Base-by-base conservation (phyloP, 2,329 filamentous ascomycete species). In the Aureobasidium lini region DNA sequence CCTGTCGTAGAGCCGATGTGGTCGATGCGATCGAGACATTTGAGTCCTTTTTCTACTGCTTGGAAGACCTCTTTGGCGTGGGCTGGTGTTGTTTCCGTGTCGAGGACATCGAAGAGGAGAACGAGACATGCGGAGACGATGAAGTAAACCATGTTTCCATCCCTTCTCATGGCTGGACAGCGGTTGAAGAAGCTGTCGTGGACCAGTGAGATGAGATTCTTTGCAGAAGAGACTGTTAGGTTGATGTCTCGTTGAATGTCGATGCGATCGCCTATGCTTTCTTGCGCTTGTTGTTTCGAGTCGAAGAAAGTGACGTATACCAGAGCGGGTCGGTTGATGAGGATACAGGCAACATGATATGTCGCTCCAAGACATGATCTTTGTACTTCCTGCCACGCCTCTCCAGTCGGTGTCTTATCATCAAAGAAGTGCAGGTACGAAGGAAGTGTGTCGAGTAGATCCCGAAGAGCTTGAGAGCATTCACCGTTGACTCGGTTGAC, bases 1-100 rank as follows among this genome's bases (percentile, higher is more conserved):
- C 58, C 58, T 11, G 58, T 60, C 1, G 58, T 60, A 7, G 58
- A 54, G 9, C 58, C 58, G 9, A 60, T 60, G 23, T 60, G 58
- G n/a, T 60, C 40, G 42, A 56, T 42, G 0, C 29, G 40, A 9
- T 56, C 49, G 9, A 60, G 50, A 18, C 58, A 60, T 10, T 54
- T 36, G 6, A 60, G 16, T 1, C 58, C 58, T 9, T 60, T 60
- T 7, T 60, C 58, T 1, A 60, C 58, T 1, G 23, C 42, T 13
- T 23, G 31, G 18, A 60, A 60, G 1, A 60, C 58, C 6, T 54
- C 58, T 9, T 13, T 60, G 10, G 58, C 58, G n/a, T 56, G 58
- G 4, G 48, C 32, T 3, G 58, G 42, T 8, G 58, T 54, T 6
- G 58, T 60, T 15, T 54, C 58, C 6, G 58, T 28, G 43, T 60